A percentile compares a stretch with the other conserved stretches of the same genome.
Conservation (phyloP, 75 land plant species). For the Ceratopteris richardii region DNA sequence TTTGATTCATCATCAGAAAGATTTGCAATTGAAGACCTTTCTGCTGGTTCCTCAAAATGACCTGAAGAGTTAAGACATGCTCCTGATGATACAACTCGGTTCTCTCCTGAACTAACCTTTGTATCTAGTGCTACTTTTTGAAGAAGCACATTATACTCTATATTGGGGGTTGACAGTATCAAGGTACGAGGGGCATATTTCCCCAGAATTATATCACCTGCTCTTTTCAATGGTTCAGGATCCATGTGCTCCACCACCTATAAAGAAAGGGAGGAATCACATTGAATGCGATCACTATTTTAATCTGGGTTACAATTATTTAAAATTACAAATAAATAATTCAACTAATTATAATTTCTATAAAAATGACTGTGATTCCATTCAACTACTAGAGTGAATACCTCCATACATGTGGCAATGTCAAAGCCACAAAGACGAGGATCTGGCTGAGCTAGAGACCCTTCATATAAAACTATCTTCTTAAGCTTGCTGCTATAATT, state of each 20-base stretch:
- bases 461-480: slow-evolving; percentile 59
- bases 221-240: slow-evolving; percentile 61
- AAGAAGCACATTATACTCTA: slow-evolving; percentile 81
- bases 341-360: too few species aligned
- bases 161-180: slow-evolving; percentile 91
- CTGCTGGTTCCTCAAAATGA: background rate
- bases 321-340: too few species aligned
- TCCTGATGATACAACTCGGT: slow-evolving; percentile 7
- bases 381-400: slow-evolving; percentile 7
- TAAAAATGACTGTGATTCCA: too few species aligned
- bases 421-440: slow-evolving; percentile 64
- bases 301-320: too few species aligned
- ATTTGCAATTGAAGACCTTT: background rate
- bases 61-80: background rate
- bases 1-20: slow-evolving; percentile 28
- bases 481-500: slow-evolving; percentile 14
- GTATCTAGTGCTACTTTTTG: slow-evolving; percentile 31
- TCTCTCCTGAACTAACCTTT: slow-evolving; percentile 9
- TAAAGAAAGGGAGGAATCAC: background rate
- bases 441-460: slow-evolving; percentile 75
- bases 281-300: too few species aligned
- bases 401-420: slow-evolving; percentile 93
- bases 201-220: slow-evolving; percentile 70
- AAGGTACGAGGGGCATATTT: slow-evolving; percentile 53
- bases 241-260: slow-evolving; percentile 99